Evolutionary conservation across 176 grass and related monocot species (phyloP), one percentile per base, ranked within the genome.

Genomic region (Themeda triandra): DNA sequence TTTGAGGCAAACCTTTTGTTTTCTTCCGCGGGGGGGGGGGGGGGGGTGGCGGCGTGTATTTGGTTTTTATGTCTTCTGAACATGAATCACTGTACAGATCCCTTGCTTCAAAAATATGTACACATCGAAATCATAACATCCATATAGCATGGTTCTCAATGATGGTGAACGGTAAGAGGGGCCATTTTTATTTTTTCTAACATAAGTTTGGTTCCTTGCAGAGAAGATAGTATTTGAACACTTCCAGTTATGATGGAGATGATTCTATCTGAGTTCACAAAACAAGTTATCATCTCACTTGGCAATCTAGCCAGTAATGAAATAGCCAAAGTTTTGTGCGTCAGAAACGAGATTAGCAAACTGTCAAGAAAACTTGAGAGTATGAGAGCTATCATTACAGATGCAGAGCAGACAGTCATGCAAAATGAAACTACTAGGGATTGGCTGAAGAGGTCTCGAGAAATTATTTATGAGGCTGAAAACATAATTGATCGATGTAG

Each of bases 401-500:
- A 88, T 83, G 80, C 86, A 15, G 86, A 88, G 65, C 23, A 71
- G 80, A 77, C 86, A 60, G 30, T 83, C 2, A 40, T 53, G 49
- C 79, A 88, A 49, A 30, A 78, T 64, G 80, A 83, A 83, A 78
- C 73, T 13, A 88, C 86, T 7, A 88, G 66, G 54, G 65, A 62
- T 48, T 83, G 86, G 80, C 65, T 88, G 71, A 88, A 83, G 53
- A 45, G 30, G 41, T 63, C 63, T 10, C 69, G 66, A 51, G 80
- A 78, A 88, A 41, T 83, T 71, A 51, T 67, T 63, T 88, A 83
- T 59, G 86, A 88, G 23, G 73, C 73, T 54, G 86, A 88, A 77
- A 41, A 83, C 53, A 83, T 88, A 45, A 88, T 78, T 53, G 86
- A 88, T 41, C 80, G 71, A 14, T 83, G 65, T 36, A 77, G 66